These are phyloP conservation scores for Acanthamoeba culbertsoni DNA, from an alignment of 208 protist species.

Conservation along the genomic window DNA sequence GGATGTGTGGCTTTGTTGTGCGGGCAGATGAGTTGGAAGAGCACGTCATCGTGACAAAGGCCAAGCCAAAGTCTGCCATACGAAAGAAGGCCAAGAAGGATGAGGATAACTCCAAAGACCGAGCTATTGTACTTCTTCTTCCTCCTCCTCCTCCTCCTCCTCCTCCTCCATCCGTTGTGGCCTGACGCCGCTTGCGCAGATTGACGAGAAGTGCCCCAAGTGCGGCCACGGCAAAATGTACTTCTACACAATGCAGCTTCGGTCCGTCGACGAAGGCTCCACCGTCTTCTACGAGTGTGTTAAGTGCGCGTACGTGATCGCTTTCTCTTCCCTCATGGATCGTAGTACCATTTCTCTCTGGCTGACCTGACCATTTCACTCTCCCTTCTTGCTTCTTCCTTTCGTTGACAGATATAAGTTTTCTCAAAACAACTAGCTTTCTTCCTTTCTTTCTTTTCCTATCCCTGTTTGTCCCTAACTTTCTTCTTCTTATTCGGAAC, in stretches of 20 bases:
- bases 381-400: neutral
- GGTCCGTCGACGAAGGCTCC: slow-evolving; percentile 86
- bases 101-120: neutral
- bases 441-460: neutral
- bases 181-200: slow-evolving; percentile 10
- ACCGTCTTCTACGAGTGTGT: slow-evolving; percentile 86
- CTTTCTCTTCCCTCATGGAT: neutral
- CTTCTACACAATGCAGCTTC: slow-evolving; percentile 84
- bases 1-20: neutral
- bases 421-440: slow-evolving; percentile 17
- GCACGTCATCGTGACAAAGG: neutral
- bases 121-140: slow-evolving; percentile 25
- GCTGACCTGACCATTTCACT: neutral
- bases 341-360: neutral
- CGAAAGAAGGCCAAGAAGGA: slow-evolving; percentile 19
- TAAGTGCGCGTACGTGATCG: slow-evolving; percentile 70
- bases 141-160: neutral
- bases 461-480: neutral
- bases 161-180: neutral
- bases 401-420: slow-evolving; percentile 41
- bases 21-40: neutral
- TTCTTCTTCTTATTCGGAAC: neutral
- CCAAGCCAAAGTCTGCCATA: slow-evolving; percentile 4
- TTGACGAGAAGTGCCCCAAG: slow-evolving; percentile 83
- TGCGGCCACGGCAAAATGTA: slow-evolving; percentile 80